phyloP scores from a whole-genome alignment of 2,329 filamentous ascomycete species.

The Coleophoma eucalyptorum region DNA sequence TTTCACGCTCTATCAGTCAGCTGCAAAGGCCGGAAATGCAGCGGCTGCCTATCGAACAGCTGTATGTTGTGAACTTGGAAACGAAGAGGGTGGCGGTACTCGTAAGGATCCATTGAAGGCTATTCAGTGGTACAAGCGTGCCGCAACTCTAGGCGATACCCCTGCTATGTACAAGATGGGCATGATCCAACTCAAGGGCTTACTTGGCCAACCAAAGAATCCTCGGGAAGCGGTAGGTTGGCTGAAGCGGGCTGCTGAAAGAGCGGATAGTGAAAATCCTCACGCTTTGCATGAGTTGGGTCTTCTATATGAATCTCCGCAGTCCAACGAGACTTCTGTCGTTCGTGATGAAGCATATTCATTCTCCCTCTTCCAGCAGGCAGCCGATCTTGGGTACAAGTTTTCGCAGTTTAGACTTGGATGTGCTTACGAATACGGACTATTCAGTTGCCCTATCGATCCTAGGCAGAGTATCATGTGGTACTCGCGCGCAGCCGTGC shows the following conservation, averaged over 20 bases:
- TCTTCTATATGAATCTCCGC: conserved; percentile 52
- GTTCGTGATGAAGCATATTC: conserved; percentile 81
- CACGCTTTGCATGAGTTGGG: conserved; percentile 91
- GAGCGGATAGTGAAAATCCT: conserved; percentile 84
- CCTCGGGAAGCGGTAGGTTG: conserved; percentile 83
- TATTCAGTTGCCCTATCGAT: conserved; percentile 79
- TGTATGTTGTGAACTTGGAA: conserved; percentile 94
- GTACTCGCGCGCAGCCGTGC: conserved; percentile 87
- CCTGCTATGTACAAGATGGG: conserved; percentile 98
- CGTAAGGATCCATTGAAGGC: conserved; percentile 88
- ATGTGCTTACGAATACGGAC: conserved; percentile 83
- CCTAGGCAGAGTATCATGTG: conserved; percentile 83
- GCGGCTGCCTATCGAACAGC: conserved; percentile 90
- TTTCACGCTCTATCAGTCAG: conserved; percentile 88
- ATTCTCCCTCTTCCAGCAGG: conserved; percentile 76
- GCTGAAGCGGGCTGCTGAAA: conserved; percentile 89
- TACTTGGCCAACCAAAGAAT: conserved; percentile 83
- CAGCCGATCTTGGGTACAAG: conserved; percentile 87
- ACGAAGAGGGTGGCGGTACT: conserved; percentile 91
- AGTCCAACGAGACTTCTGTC: conserved; percentile 60
- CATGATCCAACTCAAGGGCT: conserved; percentile 89
- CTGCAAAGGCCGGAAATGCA: conserved; percentile 83
- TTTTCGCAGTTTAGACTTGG: conserved; percentile 90
- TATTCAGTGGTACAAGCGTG: conserved; percentile 96
- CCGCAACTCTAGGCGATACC: conserved; percentile 83